These are phyloP conservation scores for Citrullus colocynthis DNA, from an alignment of 306 rosid genomes.

Conservation along the genomic window DNA sequence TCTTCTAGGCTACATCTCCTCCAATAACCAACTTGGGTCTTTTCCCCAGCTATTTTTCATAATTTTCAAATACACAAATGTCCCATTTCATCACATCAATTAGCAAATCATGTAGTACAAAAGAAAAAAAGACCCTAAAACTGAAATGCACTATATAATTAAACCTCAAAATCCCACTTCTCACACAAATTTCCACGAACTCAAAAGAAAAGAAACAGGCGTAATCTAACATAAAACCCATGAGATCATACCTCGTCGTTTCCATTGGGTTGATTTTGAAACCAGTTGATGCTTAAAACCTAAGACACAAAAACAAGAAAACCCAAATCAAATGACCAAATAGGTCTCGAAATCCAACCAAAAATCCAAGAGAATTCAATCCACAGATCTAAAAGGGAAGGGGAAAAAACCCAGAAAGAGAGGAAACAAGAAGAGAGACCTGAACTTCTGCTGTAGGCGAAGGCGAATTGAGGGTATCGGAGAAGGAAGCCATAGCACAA, in stretches of 20 bases:
- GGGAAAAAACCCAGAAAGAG: background rate
- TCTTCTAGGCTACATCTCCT: background rate
- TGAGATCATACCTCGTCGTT: slow-evolving; percentile 63
- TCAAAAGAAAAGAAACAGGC: background rate
- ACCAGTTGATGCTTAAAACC: slow-evolving; percentile 79
- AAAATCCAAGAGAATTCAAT: background rate
- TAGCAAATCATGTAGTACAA: background rate
- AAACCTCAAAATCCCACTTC: background rate
- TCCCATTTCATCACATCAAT: background rate
- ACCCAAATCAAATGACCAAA: background rate
- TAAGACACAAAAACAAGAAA: slow-evolving; percentile 5
- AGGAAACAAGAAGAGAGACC: slow-evolving; percentile 16
- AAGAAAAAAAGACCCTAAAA: background rate
- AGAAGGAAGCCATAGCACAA: slow-evolving; percentile 65
- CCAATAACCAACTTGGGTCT: background rate
- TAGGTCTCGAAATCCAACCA: background rate
- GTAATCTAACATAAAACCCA: background rate
- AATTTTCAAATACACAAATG: background rate
- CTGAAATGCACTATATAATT: background rate
- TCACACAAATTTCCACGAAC: background rate
- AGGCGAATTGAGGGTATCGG: slow-evolving; percentile 60
- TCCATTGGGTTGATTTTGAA: slow-evolving; percentile 82
- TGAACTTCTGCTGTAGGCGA: slow-evolving; percentile 61
- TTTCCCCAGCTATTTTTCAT: background rate
- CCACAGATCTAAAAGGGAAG: slow-evolving; percentile 19